Percentiles rank a stretch among this genome's conserved stretches.
Conservation (phyloP, 345 rosid species). For the Streptanthus diversifolius region DNA sequence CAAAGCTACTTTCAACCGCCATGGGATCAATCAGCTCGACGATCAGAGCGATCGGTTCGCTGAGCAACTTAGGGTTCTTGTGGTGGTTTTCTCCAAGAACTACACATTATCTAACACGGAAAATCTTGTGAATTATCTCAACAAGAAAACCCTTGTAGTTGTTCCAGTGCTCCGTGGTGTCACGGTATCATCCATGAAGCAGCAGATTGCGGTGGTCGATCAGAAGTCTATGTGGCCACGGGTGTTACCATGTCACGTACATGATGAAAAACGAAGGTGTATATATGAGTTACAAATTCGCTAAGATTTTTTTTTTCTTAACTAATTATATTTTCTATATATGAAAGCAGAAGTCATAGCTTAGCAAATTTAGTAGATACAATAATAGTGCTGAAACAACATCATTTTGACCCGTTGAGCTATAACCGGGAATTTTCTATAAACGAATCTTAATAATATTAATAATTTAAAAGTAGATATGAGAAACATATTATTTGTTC, state of each 20-base stretch:
- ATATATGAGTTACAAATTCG: not conserved
- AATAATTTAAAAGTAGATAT: not conserved
- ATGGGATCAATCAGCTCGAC: not conserved
- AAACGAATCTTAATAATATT: not conserved
- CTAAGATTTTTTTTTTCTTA: not conserved
- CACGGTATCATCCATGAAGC: not conserved
- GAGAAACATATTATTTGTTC: not conserved
- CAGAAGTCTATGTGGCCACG: not conserved
- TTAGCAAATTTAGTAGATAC: too few relatives aligned
- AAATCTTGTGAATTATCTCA: not conserved
- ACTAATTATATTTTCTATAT: not conserved
- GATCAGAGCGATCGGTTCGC: not conserved
- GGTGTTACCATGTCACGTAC: not conserved
- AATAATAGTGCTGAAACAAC: too few relatives aligned
- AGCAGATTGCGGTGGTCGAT: not conserved
- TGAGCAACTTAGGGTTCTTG: not conserved
- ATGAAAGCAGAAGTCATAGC: too few relatives aligned
- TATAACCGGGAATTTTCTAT: not conserved
- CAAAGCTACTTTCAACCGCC: not conserved
- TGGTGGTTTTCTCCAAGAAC: conserved; percentile 3
- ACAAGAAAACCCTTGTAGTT: not conserved
- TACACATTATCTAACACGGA: not conserved
- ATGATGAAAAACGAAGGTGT: not conserved
- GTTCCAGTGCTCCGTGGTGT: not conserved
- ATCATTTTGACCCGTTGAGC: too few relatives aligned